Conservation (phyloP, 345 rosid species). For the Murraya koenigii region DNA sequence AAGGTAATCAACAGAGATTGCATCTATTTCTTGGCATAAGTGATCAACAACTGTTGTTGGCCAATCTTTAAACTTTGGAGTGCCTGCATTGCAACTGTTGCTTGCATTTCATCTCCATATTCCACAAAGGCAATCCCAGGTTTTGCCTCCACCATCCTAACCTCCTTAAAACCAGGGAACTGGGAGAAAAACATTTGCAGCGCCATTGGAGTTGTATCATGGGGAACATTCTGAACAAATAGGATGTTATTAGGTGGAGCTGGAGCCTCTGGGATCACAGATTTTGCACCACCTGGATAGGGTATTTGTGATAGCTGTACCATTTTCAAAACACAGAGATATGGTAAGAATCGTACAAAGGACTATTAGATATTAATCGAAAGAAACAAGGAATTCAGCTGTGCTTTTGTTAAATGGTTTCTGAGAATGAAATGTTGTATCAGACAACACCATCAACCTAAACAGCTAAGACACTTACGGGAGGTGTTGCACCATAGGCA, state of each 20-base stretch:
- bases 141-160: constrained; percentile 92
- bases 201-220: constrained; percentile 76
- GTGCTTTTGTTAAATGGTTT: not conserved
- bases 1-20: not conserved
- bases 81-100: constrained; percentile 80
- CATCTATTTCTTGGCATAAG: constrained; percentile 89
- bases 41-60: constrained; percentile 74
- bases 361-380: not conserved
- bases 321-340: constrained; percentile 6
- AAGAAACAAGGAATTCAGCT: not conserved
- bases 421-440: not conserved
- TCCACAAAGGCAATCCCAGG: constrained; percentile 98
- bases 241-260: constrained; percentile 93
- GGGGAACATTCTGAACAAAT: constrained; percentile 90
- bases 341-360: not conserved
- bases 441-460: not conserved
- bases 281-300: constrained; percentile 65
- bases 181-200: constrained; percentile 76
- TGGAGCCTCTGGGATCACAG: constrained; percentile 74
- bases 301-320: constrained; percentile 85
- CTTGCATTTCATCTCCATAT: constrained; percentile 81
- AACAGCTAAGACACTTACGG: constrained; percentile 48
- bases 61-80: constrained; percentile 80
- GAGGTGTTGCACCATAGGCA: constrained; percentile 75
- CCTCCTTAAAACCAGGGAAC: constrained; percentile 86